Percentiles rank a stretch among this genome's conserved stretches.
These are phyloP conservation scores for Phtheirospermum japonicum DNA, from an alignment of 257 asterid genomes.

Conservation along the genomic window DNA sequence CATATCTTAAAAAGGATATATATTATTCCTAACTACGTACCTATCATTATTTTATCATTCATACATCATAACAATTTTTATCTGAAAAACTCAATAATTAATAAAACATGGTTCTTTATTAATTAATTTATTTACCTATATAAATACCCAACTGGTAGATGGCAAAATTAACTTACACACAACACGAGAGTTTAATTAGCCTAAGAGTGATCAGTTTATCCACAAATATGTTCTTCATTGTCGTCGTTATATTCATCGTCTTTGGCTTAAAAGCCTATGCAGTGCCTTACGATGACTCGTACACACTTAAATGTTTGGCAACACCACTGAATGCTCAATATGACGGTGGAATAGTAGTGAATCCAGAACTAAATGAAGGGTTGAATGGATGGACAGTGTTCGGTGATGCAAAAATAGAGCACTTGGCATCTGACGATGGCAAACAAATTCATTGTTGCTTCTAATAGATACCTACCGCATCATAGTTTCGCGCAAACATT, in stretches of 20 bases:
- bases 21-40: no score
- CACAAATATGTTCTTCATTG: neutral
- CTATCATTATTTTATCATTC: no score
- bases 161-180: neutral
- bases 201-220: no score
- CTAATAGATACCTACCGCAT: neutral
- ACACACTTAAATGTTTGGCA: constrained; percentile 51
- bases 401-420: constrained; percentile 35
- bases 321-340: constrained; percentile 52
- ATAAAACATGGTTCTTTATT: no score
- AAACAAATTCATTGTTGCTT: neutral
- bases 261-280: constrained; percentile 33
- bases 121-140: no score
- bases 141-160: no score
- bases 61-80: no score
- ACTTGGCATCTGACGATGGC: neutral
- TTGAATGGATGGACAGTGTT: constrained; percentile 50
- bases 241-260: constrained; percentile 15
- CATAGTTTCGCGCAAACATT: constrained; percentile 37
- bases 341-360: constrained; percentile 60
- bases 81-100: no score
- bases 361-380: constrained; percentile 53
- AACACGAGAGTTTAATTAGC: no score
- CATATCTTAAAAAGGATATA: no score
- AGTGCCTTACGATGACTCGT: constrained; percentile 43